Percentiles rank a stretch among this genome's conserved stretches.
Conservation (phyloP, 2,329 filamentous ascomycete genomes). For the Fusarium sp. region DNA sequence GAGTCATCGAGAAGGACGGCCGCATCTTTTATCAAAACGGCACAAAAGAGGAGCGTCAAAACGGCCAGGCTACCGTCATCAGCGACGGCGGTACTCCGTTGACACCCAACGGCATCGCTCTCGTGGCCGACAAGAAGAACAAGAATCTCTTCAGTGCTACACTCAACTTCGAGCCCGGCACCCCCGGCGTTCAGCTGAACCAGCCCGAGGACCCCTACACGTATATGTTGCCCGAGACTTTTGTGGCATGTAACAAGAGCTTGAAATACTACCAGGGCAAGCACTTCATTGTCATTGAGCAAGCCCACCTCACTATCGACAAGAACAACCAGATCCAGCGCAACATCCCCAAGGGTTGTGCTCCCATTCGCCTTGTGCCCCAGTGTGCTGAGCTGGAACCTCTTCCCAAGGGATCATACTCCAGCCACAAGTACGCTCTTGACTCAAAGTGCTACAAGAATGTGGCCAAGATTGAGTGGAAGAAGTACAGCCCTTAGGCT, state of each 20-base stretch:
- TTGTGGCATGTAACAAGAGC: slow-evolving; percentile 59
- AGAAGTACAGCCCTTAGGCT: slow-evolving; percentile 40
- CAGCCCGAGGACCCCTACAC: slow-evolving; percentile 42
- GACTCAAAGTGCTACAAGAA: slow-evolving; percentile 58
- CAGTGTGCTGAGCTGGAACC: slow-evolving; percentile 57
- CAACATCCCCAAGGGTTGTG: slow-evolving; percentile 55
- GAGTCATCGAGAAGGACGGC: slow-evolving; percentile 49
- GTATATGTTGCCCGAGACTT: slow-evolving; percentile 54
- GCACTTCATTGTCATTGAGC: slow-evolving; percentile 57
- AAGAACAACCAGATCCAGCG: slow-evolving; percentile 42
- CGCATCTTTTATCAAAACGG: slow-evolving; percentile 65
- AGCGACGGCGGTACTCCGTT: slow-evolving; percentile 58
- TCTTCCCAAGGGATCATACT: slow-evolving; percentile 53
- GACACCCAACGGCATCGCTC: slow-evolving; percentile 56
- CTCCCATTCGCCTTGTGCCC: slow-evolving; percentile 58
- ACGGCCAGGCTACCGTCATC: slow-evolving; percentile 53
- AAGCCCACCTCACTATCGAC: slow-evolving; percentile 49
- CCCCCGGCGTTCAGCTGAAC: slow-evolving; percentile 52
- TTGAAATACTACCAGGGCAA: slow-evolving; percentile 58
- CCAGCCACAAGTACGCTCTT: slow-evolving; percentile 58
- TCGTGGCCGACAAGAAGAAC: slow-evolving; percentile 48
- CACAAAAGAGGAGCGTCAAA: slow-evolving; percentile 54
- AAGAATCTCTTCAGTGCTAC: slow-evolving; percentile 50
- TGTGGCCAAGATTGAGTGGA: slow-evolving; percentile 51
- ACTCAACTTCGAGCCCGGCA: slow-evolving; percentile 55